Evolutionary conservation across 306 rosid genomes (phyloP), one percentile per base, ranked within the genome.

Genomic region (Urtica urens): DNA sequence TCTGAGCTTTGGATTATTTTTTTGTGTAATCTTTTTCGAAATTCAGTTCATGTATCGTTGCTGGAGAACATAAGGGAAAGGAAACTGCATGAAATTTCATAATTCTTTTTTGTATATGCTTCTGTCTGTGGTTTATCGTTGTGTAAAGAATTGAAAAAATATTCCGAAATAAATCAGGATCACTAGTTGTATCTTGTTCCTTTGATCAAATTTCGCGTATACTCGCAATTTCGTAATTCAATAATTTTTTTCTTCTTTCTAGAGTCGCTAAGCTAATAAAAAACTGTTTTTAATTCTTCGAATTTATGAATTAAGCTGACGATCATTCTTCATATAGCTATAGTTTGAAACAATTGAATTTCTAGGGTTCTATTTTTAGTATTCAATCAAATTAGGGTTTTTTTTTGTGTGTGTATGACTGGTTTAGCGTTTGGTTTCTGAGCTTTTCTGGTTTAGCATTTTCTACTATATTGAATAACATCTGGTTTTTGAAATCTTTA

Each of bases 11-110:
- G 35, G n/a, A 35, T 4, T 7, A 15, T 37, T 50, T 5, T 23
- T 35, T 7, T 25, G 12, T 43, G 37, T 29, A n/a, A 16, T 34
- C 19, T 11, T 38, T 54, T 50, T 20, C 35, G 55, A 62, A 38
- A 59, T 63, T 53, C 49, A 46, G 51, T 44, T 16, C 10, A 49
- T 33, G 30, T 14, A 52, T 68, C 59, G 49, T 22, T 24, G 43
- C 35, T 50, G 33, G 60, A 49, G 56, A 42, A 10, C 23, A 3
- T 14, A 13, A 6, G 44, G 23, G 29, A 21, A 16, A 25, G 1
- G 1, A 8, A 11, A 15, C 19, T 3, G 25, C 14, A 7, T 3
- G 18, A 29, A 18, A 15, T 38, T 8, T 38, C 2, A 8, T 2
- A 7, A 25, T 20, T 29, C 8, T 33, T 10, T 54, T 26, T 6